A percentile compares a stretch with the other conserved stretches of the same genome.
Conservation (phyloP, 257 asterid genomes). For the Scutellaria barbata region DNA sequence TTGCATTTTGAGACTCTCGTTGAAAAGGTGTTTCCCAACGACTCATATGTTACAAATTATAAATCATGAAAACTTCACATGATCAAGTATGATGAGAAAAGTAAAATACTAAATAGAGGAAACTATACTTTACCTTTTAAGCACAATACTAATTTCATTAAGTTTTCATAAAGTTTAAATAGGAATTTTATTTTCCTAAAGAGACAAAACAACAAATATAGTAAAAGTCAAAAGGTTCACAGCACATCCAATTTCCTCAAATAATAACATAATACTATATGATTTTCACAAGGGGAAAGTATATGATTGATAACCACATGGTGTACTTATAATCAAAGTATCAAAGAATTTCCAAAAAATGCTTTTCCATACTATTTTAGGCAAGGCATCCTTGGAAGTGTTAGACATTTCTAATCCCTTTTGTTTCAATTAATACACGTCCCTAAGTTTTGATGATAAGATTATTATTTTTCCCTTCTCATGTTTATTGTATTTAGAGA, state of each 20-base stretch:
- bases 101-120: too few species aligned
- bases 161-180: not conserved
- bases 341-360: slow-evolving; percentile 40
- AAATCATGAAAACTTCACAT: too few species aligned
- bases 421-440: slow-evolving; percentile 46
- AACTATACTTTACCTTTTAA: too few species aligned
- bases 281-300: slow-evolving; percentile 35
- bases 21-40: too few species aligned
- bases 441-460: slow-evolving; percentile 46
- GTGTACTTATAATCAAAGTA: slow-evolving; percentile 26
- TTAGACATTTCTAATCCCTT: slow-evolving; percentile 27
- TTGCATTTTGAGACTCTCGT: too few species aligned
- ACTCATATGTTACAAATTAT: too few species aligned
- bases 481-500: slow-evolving; percentile 51
- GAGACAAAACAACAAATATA: not conserved
- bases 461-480: slow-evolving; percentile 22
- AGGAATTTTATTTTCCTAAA: not conserved
- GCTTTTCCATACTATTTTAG: slow-evolving; percentile 40
- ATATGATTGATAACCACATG: slow-evolving; percentile 40
- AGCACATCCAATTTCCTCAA: slow-evolving; percentile 17
- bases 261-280: slow-evolving; percentile 27
- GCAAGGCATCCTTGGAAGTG: slow-evolving; percentile 37
- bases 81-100: too few species aligned
- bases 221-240: slow-evolving; percentile 10
- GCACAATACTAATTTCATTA: not conserved